These are phyloP conservation scores for Punica granatum DNA, from an alignment of 345 rosid genomes.

Conservation along the genomic window DNA sequence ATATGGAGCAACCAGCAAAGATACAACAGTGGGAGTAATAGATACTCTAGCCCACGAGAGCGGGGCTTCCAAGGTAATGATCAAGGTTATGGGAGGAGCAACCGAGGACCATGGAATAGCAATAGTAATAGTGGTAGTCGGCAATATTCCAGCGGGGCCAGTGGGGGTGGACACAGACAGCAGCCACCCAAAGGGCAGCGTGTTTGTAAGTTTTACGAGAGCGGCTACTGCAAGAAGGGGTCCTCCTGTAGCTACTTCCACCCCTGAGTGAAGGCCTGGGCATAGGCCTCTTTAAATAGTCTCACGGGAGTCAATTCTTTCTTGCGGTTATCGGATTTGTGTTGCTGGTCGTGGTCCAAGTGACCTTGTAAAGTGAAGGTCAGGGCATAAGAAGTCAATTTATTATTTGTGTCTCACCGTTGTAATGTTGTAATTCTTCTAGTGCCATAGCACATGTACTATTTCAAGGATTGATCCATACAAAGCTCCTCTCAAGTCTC, in stretches of 20 bases:
- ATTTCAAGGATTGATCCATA: neutral
- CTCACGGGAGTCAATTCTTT: neutral
- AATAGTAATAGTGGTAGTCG: slow-evolving; percentile 19
- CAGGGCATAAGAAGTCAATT: slow-evolving; percentile 6
- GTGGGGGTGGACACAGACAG: slow-evolving; percentile 41
- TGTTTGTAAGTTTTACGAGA: slow-evolving; percentile 69
- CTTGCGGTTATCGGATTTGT: neutral
- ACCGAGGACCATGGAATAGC: slow-evolving; percentile 12
- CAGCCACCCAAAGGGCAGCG: slow-evolving; percentile 63
- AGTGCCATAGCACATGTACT: neutral
- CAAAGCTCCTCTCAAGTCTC: neutral
- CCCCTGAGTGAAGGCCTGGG: slow-evolving; percentile 27
- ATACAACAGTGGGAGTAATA: slow-evolving; percentile 26
- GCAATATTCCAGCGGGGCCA: slow-evolving; percentile 34
- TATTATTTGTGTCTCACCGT: neutral
- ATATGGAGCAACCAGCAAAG: slow-evolving; percentile 49
- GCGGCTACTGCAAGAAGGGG: slow-evolving; percentile 70
- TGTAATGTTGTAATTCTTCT: neutral
- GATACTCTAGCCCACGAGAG: slow-evolving; percentile 43
- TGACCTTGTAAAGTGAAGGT: slow-evolving; percentile 19
- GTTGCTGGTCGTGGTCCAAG: slow-evolving; percentile 10
- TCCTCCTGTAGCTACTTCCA: slow-evolving; percentile 76
- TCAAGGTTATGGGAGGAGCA: slow-evolving; percentile 44
- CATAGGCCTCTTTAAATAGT: neutral
- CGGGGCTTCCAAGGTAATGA: slow-evolving; percentile 38